phyloP scores from a whole-genome alignment of 257 asterid species.

The Nicotiana benthamiana region DNA sequence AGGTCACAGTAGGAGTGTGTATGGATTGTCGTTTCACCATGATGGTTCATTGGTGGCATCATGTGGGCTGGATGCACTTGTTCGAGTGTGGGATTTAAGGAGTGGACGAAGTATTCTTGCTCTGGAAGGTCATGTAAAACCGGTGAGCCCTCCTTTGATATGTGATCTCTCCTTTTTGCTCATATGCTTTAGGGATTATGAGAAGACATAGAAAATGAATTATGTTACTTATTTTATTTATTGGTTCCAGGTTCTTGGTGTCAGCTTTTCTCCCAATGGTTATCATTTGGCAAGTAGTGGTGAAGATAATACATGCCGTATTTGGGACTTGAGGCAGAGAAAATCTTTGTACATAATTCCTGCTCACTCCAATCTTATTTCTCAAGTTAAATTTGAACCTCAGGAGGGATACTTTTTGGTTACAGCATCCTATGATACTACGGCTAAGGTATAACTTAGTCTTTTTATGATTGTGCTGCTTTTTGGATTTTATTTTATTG shows the following conservation, averaged over 20 bases:
- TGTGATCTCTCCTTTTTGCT: conserved; percentile 6
- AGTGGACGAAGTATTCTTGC: conserved; percentile 87
- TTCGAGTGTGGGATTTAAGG: conserved; percentile 96
- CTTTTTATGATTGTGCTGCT: neutral
- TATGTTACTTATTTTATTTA: neutral
- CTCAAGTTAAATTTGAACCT: conserved; percentile 93
- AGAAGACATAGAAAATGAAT: neutral
- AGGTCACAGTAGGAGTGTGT: conserved; percentile 95
- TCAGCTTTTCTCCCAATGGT: conserved; percentile 89
- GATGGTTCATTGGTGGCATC: conserved; percentile 96
- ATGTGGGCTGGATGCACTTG: conserved; percentile 89
- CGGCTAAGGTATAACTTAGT: conserved; percentile 60
- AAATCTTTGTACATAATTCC: conserved; percentile 70
- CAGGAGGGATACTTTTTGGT: conserved; percentile 88
- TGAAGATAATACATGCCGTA: conserved; percentile 92
- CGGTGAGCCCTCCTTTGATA: conserved; percentile 36
- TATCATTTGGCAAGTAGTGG: conserved; percentile 95
- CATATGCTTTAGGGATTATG: neutral
- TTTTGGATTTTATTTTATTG: neutral
- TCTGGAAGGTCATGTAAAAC: conserved; percentile 92
- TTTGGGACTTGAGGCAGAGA: conserved; percentile 91
- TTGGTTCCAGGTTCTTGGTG: conserved; percentile 58
- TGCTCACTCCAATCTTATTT: conserved; percentile 84
- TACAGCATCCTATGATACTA: conserved; percentile 80
- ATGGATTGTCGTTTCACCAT: conserved; percentile 70